Base-by-base conservation (phyloP, 257 asterid species). In the Jasminum sambac region DNA sequence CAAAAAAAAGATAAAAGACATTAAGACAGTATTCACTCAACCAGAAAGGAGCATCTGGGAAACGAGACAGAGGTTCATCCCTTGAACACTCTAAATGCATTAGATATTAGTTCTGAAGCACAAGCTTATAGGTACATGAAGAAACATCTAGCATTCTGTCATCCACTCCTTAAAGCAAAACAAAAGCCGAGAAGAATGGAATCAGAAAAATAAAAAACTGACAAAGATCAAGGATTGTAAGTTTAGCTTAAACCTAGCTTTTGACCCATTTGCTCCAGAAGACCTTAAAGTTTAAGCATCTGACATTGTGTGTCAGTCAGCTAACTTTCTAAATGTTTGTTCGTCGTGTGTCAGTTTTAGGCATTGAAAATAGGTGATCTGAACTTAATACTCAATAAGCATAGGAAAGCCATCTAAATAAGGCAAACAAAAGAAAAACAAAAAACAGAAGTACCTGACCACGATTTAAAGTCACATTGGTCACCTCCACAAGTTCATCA, bases 401-500 rank as follows among this genome's bases (percentile, higher is more conserved):
- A 48, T 50, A 79, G 64, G 34, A 7, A 16, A 58, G 43, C 34
- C n/a, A 65, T 64, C 60, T 41, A 40, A 17, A n/a, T 48, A 16
- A 73, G 50, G 46, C 11, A 67, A 72, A 58, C 11, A 67, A 72
- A 58, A n/a, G 14, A 8, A 48, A 21, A 80, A 7, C 36, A 13
- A 46, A 66, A 68, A 38, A 66, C 43, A 76, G 67, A 48, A 66
- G 64, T 83, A 94, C 99, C 97, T 94, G 96, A 43, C 99, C 99
- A 78, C 86, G 91, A 66, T 72, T 78, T 78, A 94, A 80, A 73
- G 80, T 70, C 78, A 69, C 82, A 46, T 42, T 69, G 24, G 79
- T 70, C 62, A 96, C 96, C 76, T 94, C 99, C 68, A 83, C 99
- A 67, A 94, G 96, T 82, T 94, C 99, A 79, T 94, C 97, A 8